These are phyloP conservation scores for Pezicula radicicola DNA, from an alignment of 2,329 filamentous ascomycete genomes.

Conservation along the genomic window DNA sequence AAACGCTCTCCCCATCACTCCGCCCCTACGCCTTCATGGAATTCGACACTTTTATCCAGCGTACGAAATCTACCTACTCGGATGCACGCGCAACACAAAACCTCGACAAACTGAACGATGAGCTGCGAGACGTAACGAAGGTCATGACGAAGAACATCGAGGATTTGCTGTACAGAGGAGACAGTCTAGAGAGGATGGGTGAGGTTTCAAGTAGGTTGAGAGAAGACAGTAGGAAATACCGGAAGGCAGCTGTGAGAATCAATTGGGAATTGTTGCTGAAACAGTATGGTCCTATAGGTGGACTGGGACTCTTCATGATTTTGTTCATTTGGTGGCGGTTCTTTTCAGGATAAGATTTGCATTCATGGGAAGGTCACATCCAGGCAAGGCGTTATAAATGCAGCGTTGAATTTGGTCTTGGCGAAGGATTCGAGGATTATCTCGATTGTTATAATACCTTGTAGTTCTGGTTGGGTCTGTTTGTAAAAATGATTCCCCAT, in stretches of 20 bases:
- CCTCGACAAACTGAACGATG: constrained; percentile 92
- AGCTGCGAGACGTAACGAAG: constrained; percentile 95
- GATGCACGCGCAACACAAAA: constrained; percentile 90
- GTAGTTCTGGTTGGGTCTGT: too few species aligned
- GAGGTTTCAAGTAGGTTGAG: constrained; percentile 84
- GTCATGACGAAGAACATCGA: constrained; percentile 99
- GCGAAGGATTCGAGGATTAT: too few species aligned
- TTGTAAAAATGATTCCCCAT: too few species aligned
- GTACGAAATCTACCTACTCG: constrained; percentile 90
- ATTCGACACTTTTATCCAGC: constrained; percentile 94
- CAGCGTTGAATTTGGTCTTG: too few species aligned
- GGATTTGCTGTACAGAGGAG: constrained; percentile 90
- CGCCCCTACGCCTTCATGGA: constrained; percentile 96
- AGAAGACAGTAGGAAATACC: constrained; percentile 94
- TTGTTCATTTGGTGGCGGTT: constrained; percentile 92
- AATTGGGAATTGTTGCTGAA: constrained; percentile 97
- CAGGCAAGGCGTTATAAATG: too few species aligned
- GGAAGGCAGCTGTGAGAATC: constrained; percentile 86
- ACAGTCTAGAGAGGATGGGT: constrained; percentile 94
- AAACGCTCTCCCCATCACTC: constrained; percentile 71
- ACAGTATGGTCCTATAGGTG: constrained; percentile 92
- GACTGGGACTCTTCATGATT: constrained; percentile 75
- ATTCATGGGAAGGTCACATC: too few species aligned
- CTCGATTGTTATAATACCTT: too few species aligned
- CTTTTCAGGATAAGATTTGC: constrained; percentile 53